Conservation (phyloP, 176 grass and related monocot genomes). For the Oryza rufipogon region DNA sequence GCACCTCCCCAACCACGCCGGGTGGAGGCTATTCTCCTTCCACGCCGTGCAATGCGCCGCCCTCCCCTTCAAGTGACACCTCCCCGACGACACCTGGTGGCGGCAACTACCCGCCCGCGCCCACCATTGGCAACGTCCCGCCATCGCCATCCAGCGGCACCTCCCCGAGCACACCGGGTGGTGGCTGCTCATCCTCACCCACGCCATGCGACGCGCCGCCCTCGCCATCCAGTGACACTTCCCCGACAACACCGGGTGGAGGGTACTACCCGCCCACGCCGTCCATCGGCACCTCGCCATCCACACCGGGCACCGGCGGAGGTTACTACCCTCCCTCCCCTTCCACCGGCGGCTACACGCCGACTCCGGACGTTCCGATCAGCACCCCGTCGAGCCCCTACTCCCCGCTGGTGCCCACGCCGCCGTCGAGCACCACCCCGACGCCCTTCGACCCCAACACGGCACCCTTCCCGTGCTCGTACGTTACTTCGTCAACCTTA, state of each 20-base stretch:
- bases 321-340: slow-evolving; percentile 38
- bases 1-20: not conserved
- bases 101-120: not conserved
- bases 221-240: slow-evolving; percentile 5
- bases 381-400: slow-evolving; percentile 39
- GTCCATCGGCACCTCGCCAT: slow-evolving; percentile 18
- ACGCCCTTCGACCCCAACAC: slow-evolving; percentile 76
- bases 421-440: slow-evolving; percentile 50
- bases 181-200: not conserved
- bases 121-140: not conserved
- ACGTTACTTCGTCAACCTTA: slow-evolving; percentile 46
- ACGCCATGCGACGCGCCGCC: not conserved
- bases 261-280: slow-evolving; percentile 10
- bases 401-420: slow-evolving; percentile 55
- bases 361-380: slow-evolving; percentile 31
- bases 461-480: slow-evolving; percentile 59
- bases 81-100: not conserved
- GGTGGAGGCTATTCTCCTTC: not conserved
- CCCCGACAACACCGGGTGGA: slow-evolving; percentile 15
- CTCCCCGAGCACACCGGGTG: not conserved
- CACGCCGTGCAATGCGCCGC: not conserved
- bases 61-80: not conserved
- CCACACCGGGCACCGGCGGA: slow-evolving; percentile 13
- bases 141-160: slow-evolving; percentile 1
- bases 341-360: slow-evolving; percentile 20